phyloP scores from a whole-genome alignment of 2,329 filamentous ascomycete species.

The Pseudogymnoascus sp. region DNA sequence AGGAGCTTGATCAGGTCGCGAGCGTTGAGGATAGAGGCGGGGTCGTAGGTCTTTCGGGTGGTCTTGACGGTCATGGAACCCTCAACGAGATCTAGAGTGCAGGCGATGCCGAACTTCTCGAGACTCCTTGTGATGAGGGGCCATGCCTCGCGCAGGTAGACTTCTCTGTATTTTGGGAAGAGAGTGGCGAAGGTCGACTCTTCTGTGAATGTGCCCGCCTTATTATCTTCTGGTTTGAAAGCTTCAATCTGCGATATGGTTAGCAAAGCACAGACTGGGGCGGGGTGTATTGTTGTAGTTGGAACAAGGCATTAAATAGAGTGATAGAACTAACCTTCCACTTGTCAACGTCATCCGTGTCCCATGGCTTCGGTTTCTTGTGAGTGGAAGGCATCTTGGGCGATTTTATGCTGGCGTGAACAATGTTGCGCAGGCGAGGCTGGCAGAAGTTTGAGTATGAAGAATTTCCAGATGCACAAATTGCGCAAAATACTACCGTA shows the following conservation, averaged over 20 bases:
- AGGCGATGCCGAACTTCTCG: slow-evolving; percentile 81
- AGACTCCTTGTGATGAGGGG: slow-evolving; percentile 80
- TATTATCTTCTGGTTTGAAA: slow-evolving; percentile 81
- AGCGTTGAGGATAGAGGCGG: slow-evolving; percentile 85
- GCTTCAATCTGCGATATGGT: slow-evolving; percentile 52
- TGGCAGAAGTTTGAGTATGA: slow-evolving; percentile 7
- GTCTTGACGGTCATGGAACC: slow-evolving; percentile 97
- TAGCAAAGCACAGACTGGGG: neutral
- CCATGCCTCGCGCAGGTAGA: slow-evolving; percentile 89
- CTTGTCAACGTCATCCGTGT: slow-evolving; percentile 94
- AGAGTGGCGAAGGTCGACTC: slow-evolving; percentile 82
- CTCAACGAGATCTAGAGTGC: slow-evolving; percentile 87
- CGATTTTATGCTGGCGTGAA: neutral
- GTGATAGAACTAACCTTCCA: slow-evolving; percentile 57
- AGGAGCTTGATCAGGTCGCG: slow-evolving; percentile 91
- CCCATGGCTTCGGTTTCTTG: slow-evolving; percentile 87
- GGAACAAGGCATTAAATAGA: neutral
- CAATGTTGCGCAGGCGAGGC: slow-evolving; percentile 2
- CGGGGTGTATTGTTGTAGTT: neutral
- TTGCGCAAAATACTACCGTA: neutral
- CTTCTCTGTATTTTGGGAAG: slow-evolving; percentile 94
- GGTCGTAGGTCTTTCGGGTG: slow-evolving; percentile 84
- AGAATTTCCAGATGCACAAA: slow-evolving; percentile 8
- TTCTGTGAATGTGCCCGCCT: slow-evolving; percentile 77
- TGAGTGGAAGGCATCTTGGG: slow-evolving; percentile 73